Conservation (phyloP, 2,329 filamentous ascomycete genomes). For the Aspergillus novofumigatus region DNA sequence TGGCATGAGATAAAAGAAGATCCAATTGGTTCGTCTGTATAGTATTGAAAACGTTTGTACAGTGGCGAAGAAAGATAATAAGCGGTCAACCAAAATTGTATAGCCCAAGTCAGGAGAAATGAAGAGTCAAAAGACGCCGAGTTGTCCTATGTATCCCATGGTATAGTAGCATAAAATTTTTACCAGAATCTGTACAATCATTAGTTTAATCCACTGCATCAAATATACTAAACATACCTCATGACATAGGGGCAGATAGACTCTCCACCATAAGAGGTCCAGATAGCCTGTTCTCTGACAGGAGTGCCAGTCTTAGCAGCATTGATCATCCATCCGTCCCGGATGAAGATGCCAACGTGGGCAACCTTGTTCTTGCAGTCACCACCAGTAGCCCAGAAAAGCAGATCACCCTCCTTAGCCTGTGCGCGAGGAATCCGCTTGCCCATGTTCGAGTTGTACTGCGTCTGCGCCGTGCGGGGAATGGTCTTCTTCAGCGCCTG, state of each 20-base stretch:
- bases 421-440: slow-evolving; percentile 14
- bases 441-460: slow-evolving; percentile 20
- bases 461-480: slow-evolving; percentile 20
- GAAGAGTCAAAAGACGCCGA: too few relatives aligned
- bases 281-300: slow-evolving; percentile 23
- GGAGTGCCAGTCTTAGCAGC: slow-evolving; percentile 22
- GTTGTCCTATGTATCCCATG: not conserved
- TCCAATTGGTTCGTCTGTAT: too few relatives aligned
- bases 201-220: not conserved
- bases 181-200: not conserved
- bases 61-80: too few relatives aligned
- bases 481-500: slow-evolving; percentile 18
- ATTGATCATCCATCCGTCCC: slow-evolving; percentile 21
- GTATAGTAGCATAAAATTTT: not conserved
- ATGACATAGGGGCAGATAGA: slow-evolving; percentile 21
- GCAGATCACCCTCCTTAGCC: slow-evolving; percentile 20
- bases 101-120: not conserved
- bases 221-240: slow-evolving; percentile 11
- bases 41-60: too few relatives aligned
- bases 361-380: slow-evolving; percentile 17
- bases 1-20: too few relatives aligned
- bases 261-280: slow-evolving; percentile 22
- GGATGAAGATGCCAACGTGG: slow-evolving; percentile 23
- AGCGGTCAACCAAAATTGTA: too few relatives aligned
- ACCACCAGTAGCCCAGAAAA: slow-evolving; percentile 21